These are phyloP conservation scores for Globisporangium alternatum DNA, from an alignment of 352 stramenopile genomes.

Conservation along the genomic window DNA sequence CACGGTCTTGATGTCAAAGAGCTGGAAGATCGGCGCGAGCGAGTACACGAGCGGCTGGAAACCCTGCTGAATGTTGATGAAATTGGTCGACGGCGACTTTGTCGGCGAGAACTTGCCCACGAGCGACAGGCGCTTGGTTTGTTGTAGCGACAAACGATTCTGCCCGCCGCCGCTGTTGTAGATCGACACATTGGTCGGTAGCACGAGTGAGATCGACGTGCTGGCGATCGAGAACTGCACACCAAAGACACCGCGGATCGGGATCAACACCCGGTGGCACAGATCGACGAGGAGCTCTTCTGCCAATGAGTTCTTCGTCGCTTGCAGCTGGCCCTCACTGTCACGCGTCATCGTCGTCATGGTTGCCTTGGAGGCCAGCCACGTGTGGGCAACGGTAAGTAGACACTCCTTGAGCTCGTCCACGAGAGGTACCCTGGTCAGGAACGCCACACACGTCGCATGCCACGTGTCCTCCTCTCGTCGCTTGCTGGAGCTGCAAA, in stretches of 20 bases:
- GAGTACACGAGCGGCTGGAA: conserved; percentile 75
- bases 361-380: conserved; percentile 26
- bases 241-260: conserved; percentile 63
- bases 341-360: background rate
- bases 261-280: conserved; percentile 53
- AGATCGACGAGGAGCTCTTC: conserved; percentile 45
- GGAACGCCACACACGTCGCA: conserved; percentile 65
- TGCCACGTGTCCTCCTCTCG: conserved; percentile 37
- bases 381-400: conserved; percentile 49
- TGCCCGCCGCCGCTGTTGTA: conserved; percentile 21
- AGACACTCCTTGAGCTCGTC: conserved; percentile 50
- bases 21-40: conserved; percentile 60
- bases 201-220: conserved; percentile 34
- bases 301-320: conserved; percentile 7
- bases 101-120: conserved; percentile 32
- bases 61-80: conserved; percentile 45
- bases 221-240: conserved; percentile 48
- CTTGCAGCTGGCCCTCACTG: background rate
- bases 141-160: conserved; percentile 6
- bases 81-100: conserved; percentile 38
- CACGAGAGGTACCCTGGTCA: conserved; percentile 67
- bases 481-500: background rate
- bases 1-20: conserved; percentile 73
- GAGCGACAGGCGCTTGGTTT: conserved; percentile 2
- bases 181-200: conserved; percentile 59